Evolutionary conservation across 1,284 basidiomycete genomes (phyloP).

Genomic region (Crepidotus sp.): DNA sequence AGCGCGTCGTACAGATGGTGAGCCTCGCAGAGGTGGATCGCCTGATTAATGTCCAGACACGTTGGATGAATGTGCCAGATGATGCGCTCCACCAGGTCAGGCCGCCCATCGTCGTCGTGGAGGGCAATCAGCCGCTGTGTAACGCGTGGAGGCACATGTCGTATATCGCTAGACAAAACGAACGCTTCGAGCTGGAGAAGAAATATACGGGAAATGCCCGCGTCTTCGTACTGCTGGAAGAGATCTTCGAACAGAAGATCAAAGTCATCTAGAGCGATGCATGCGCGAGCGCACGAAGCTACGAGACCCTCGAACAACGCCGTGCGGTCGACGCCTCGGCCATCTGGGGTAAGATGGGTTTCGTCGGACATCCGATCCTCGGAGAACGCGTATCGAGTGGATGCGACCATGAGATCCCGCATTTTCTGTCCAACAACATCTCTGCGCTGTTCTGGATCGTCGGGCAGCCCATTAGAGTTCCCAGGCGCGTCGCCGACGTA

Average conservation of each 20-base stretch:
- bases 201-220: slow-evolving; percentile 85
- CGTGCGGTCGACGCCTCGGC: slow-evolving; percentile 88
- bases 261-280: slow-evolving; percentile 70
- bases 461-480: slow-evolving; percentile 83
- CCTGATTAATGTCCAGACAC: slow-evolving; percentile 91
- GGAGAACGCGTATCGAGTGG: slow-evolving; percentile 85
- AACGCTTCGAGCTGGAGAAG: slow-evolving; percentile 78
- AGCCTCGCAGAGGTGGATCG: slow-evolving; percentile 76
- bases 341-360: slow-evolving; percentile 76
- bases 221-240: slow-evolving; percentile 82
- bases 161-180: slow-evolving; percentile 69
- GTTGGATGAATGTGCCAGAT: slow-evolving; percentile 95
- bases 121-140: slow-evolving; percentile 79
- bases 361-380: slow-evolving; percentile 88
- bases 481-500: slow-evolving; percentile 79
- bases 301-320: slow-evolving; percentile 86
- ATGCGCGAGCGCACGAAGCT: slow-evolving; percentile 72
- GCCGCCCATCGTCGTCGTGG: slow-evolving; percentile 66
- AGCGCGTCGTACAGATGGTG: slow-evolving; percentile 88
- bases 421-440: slow-evolving; percentile 70
- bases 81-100: slow-evolving; percentile 76
- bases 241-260: slow-evolving; percentile 90
- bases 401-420: slow-evolving; percentile 79
- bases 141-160: slow-evolving; percentile 75
- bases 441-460: slow-evolving; percentile 48